Evolutionary conservation across 1,139 yeast genomes (phyloP).

Genomic region (Yamadazyma mexicana): DNA sequence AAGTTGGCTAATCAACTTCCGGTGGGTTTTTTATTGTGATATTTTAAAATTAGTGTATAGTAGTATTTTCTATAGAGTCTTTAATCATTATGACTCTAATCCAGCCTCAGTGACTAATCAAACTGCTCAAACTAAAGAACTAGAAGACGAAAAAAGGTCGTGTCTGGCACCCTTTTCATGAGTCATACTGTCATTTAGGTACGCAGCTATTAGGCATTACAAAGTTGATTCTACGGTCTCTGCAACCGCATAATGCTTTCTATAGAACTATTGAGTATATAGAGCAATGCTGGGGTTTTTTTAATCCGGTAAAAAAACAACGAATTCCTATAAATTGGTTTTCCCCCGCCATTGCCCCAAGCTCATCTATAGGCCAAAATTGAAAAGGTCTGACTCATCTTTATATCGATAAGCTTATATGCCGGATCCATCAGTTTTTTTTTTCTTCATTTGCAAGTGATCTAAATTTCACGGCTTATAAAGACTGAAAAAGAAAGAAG

Average conservation of each 20-base stretch:
- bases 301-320: not conserved
- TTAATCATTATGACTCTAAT: too few relatives aligned
- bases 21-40: not conserved
- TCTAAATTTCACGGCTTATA: conserved; percentile 1
- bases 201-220: too few relatives aligned
- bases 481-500: conserved; percentile 1
- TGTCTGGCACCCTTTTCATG: not conserved
- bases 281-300: too few relatives aligned
- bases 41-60: not conserved
- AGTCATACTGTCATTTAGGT: not conserved
- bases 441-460: not conserved
- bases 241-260: too few relatives aligned
- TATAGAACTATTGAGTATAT: too few relatives aligned
- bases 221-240: too few relatives aligned
- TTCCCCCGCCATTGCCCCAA: not conserved
- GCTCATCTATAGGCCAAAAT: not conserved
- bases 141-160: not conserved
- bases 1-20: too few relatives aligned
- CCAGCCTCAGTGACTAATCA: not conserved
- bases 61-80: not conserved
- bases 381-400: conserved; percentile 1
- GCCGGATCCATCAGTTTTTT: not conserved
- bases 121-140: not conserved
- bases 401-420: not conserved
- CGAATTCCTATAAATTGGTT: not conserved